These are phyloP conservation scores for Solidago caesia DNA, from an alignment of 129 eudicot genomes.

Conservation along the genomic window DNA sequence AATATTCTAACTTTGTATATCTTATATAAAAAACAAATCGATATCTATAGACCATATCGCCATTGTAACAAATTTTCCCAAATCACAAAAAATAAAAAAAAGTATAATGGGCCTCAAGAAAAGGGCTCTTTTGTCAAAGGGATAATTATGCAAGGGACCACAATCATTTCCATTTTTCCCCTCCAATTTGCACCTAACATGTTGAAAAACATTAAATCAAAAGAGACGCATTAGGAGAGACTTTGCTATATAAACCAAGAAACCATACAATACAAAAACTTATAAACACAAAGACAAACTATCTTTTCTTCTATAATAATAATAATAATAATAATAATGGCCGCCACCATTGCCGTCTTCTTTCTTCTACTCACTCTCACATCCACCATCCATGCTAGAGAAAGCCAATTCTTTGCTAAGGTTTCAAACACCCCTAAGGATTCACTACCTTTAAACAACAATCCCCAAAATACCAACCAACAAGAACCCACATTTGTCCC, in stretches of 20 bases:
- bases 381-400: constrained; percentile 64
- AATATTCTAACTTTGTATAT: not conserved
- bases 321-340: not conserved
- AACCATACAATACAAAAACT: constrained; percentile 29
- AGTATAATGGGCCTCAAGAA: constrained; percentile 13
- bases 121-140: constrained; percentile 44
- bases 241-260: constrained; percentile 46
- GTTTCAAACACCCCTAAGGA: constrained; percentile 33
- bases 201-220: constrained; percentile 29
- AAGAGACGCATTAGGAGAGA: constrained; percentile 18
- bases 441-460: constrained; percentile 31
- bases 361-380: constrained; percentile 42
- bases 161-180: constrained; percentile 44
- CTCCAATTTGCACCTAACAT: constrained; percentile 48
- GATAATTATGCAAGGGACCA: constrained; percentile 33
- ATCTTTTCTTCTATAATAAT: not conserved
- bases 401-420: constrained; percentile 69
- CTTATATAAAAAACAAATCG: not conserved
- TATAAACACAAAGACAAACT: not conserved
- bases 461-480: constrained; percentile 35
- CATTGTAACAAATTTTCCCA: not conserved
- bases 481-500: constrained; percentile 62
- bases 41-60: not conserved
- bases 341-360: constrained; percentile 37
- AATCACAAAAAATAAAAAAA: constrained; percentile 2